Evolutionary conservation across 2,329 filamentous ascomycete genomes (phyloP), one percentile per base, ranked within the genome.

Genomic region (Chaetomiaceae sp.): DNA sequence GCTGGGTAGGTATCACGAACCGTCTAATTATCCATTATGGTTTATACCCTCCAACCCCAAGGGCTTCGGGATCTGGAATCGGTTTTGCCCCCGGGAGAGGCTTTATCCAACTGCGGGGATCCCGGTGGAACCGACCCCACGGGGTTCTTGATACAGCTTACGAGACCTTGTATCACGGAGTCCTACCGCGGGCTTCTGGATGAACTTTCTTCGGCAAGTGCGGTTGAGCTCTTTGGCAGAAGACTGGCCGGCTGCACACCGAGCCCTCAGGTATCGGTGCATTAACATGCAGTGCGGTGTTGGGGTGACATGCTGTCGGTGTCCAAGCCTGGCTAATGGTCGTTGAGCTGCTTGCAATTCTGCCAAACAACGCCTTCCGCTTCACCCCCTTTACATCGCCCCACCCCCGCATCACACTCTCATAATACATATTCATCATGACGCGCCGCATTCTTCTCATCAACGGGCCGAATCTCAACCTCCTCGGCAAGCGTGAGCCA

Each of bases 391-490:
- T 4, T 14, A 11, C 27, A 9, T 27, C 27, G 27, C 10, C 4
- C 27, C 27, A 29, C 4, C 27, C 27, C 4, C 9, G 8, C 3
- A 29, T 3, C 20, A 14, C 48, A 2, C 29, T 37, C 33, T 10
- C 20, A 9, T 26, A 24, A 11, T n/a, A 7, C 37, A 15, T 18
- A 52, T 57, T 20, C 42, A 68, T 14, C 27, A 70, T 69, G 63
- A 49, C 65, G 26, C 66, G 64, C 47, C 63, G 59, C 44, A 80
- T 88, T 60, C 80, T 88, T 56, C 72, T 88, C 54, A 80, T 89
- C 69, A 88, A 88, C 65, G 85, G 86, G n/a, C 84, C 85, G 26
- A 90, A 90, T 64, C 81, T 90, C 57, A 89, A 89, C 67, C 81
- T 90, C 40, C 76, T 90, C 24, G 86, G 86, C 29, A 83, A 78